Evolutionary conservation across 106 monocot genomes (phyloP), one percentile per base, ranked within the genome.

Genomic region (Cymbidium sinense): DNA sequence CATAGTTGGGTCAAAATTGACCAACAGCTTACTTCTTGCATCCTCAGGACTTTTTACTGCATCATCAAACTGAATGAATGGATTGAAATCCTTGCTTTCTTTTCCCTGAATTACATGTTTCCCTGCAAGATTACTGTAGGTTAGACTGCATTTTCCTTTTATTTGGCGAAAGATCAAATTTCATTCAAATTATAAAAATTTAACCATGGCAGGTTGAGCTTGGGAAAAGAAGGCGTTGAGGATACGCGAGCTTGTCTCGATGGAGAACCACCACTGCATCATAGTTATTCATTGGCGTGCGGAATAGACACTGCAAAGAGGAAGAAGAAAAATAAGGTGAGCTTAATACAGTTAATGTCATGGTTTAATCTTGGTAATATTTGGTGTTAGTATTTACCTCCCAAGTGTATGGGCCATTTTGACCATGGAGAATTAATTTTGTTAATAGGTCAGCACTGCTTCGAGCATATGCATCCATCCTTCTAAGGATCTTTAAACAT

Each of bases 191-290:
- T 27, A 11, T 18, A 74, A 25, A 50, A 75, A 81, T 80, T 76
- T 11, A 77, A 98, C 96, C 93, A 79, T 81, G 79, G 20, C 71
- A 82, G 44, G 80, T 79, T 36, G 87, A 85, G 62, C 84, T 70
- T 21, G 94, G 88, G 54, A 92, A 95, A 79, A 95, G 92, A 58
- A 99, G 89, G 30, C 89, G 85, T 7, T 85, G 81, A 39, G 99
- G 95, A 83, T 80, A 85, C 6, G 87, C 70, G 34, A 99, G 86
- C 50, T 86, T 92, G 25, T 99, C 87, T 50, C 70, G 82, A 72
- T 99, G 99, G 31, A 99, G 86, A 78, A 92, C 82, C 62, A 95
- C 77, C 2, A 99, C 83, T 6, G 99, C 99, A 87, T 95, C 99
- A 81, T 95, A 99, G 70, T 90, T 92, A 70, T 88, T 87, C 79